phyloP scores from a whole-genome alignment of 2,329 filamentous ascomycete species.

The Fusarium irregulare region DNA sequence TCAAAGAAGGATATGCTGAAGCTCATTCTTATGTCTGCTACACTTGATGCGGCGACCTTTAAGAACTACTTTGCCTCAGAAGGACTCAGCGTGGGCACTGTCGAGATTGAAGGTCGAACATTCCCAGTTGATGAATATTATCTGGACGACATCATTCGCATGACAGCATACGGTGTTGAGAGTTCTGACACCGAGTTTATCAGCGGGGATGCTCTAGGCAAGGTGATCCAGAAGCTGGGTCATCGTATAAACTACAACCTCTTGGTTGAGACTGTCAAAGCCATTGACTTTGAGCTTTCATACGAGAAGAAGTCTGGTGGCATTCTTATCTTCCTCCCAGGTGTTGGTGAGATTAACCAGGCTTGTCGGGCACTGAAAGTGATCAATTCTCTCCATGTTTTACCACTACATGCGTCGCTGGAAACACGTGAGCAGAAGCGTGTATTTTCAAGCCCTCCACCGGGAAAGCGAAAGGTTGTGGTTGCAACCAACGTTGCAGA shows the following conservation, averaged over 20 bases:
- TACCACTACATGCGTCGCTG: conserved; percentile 92
- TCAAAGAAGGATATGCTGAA: conserved; percentile 84
- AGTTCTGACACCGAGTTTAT: conserved; percentile 59
- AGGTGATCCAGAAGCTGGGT: conserved; percentile 77
- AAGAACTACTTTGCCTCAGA: conserved; percentile 72
- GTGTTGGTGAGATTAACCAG: conserved; percentile 89
- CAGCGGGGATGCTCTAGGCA: conserved; percentile 70
- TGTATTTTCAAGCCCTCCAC: conserved; percentile 82
- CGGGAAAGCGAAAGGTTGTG: conserved; percentile 89
- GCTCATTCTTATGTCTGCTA: conserved; percentile 98
- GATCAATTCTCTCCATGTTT: conserved; percentile 74
- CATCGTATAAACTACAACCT: conserved; percentile 93
- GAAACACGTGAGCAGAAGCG: conserved; percentile 87
- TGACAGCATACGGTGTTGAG: conserved; percentile 77
- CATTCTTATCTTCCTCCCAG: conserved; percentile 95
- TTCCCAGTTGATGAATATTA: conserved; percentile 93
- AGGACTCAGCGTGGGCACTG: conserved; percentile 71
- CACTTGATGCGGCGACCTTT: conserved; percentile 82
- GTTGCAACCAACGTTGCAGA: conserved; percentile 97
- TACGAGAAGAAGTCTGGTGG: conserved; percentile 75
- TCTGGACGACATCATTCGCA: conserved; percentile 85
- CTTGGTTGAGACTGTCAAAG: conserved; percentile 80
- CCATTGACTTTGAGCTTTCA: conserved; percentile 81
- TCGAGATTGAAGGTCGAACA: conserved; percentile 92
- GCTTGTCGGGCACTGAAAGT: conserved; percentile 78